Base-by-base conservation (phyloP, 768 basidiomycete species). In the Royoungia palumana region DNA sequence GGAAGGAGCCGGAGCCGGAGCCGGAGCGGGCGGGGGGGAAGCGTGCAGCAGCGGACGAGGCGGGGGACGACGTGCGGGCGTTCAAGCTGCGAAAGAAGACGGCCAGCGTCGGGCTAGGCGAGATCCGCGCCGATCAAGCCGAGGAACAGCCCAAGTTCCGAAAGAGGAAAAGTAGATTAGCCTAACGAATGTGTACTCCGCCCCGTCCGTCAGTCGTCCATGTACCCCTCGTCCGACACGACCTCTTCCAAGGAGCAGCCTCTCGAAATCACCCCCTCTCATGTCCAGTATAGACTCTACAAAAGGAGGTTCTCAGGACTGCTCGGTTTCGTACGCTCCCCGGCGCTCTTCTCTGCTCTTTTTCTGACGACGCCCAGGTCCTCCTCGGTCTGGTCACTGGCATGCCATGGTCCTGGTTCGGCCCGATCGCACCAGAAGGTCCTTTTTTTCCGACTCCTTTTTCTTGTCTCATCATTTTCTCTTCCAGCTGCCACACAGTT, bases 391-490 rank as follows among this genome's bases (percentile, higher is more conserved):
- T 84, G 35, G 75, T 82, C 11, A 71, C 76, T 2, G 87, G 79
- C 6, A 80, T 87, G 83, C 69, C 76, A 7, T 82, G 81, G 79
- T 77, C 85, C 4, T 93, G 89, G 89, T 93, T 92, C 58, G 89
- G 89, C 4, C 87, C 90, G 4, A 91, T 94, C 46, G 72, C 89
- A 0, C 82, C 81, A 35, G 64, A 82, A 57, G 73, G 89, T 89
- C 41, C 5, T 73, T 51, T 25, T 14, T 9, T 19, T n/a, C 1
- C 14, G 20, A 2, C 4, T 14, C 1, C 25, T 16, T 14, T 14
- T 6, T 20, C 25, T 22, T 2, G 3, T 7, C 10, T 47, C 4
- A 14, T 17, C 11, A 27, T 35, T 8, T 17, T 6, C 12, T 22
- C 19, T 35, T 32, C n/a, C 36, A 89, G 87, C 77, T 57, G 76